Percentiles rank a stretch among this genome's conserved stretches.
These are phyloP conservation scores for Dioscorea alata DNA, from an alignment of 106 monocot species.

Conservation along the genomic window DNA sequence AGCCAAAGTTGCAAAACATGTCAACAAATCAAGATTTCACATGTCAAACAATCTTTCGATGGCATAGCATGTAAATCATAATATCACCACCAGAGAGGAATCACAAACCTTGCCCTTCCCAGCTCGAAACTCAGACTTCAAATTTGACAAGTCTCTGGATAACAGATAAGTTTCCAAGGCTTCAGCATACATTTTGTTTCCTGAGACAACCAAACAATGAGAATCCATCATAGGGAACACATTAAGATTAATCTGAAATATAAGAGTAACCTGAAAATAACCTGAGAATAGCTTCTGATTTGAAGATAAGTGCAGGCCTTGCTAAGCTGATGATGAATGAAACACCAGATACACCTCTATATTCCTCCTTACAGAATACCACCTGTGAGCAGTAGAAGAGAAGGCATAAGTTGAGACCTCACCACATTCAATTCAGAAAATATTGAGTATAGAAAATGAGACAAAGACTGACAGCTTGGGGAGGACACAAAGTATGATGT, in stretches of 20 bases:
- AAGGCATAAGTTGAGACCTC: too few species aligned
- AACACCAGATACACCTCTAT: constrained; percentile 51
- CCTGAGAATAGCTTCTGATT: constrained; percentile 28
- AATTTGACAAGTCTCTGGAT: constrained; percentile 59
- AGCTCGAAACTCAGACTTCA: constrained; percentile 67
- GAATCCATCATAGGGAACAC: neutral
- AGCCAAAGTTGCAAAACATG: neutral
- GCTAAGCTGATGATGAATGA: constrained; percentile 69
- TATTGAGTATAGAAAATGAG: too few species aligned
- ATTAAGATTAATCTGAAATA: neutral
- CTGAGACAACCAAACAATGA: constrained; percentile 17
- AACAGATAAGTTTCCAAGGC: constrained; percentile 51
- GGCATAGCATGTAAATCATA: neutral
- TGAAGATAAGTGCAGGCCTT: constrained; percentile 45
- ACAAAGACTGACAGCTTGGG: constrained; percentile 52
- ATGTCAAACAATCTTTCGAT: neutral
- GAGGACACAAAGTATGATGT: constrained; percentile 35
- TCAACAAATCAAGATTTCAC: neutral
- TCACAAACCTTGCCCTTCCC: constrained; percentile 75
- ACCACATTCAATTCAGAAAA: too few species aligned
- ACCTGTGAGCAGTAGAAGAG: constrained; percentile 37
- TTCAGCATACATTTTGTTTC: constrained; percentile 50
- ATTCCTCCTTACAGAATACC: constrained; percentile 57
- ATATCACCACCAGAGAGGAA: neutral
- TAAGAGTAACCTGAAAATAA: constrained; percentile 36